Conservation (phyloP, 2,329 filamentous ascomycete genomes). For the Lanzia echinophila region DNA sequence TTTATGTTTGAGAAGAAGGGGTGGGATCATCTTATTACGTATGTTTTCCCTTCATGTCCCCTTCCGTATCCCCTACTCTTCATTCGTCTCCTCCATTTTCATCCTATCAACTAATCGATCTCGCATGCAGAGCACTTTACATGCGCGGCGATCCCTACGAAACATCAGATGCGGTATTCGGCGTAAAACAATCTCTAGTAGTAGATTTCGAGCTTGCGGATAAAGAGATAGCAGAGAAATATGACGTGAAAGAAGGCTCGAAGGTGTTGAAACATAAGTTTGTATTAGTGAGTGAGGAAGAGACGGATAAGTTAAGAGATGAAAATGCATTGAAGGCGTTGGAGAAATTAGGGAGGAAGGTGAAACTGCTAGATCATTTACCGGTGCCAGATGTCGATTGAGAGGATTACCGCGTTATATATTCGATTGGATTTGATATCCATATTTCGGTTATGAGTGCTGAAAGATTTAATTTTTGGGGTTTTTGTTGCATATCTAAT, state of each 20-base stretch:
- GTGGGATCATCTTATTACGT: conserved; percentile 79
- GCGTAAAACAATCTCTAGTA: conserved; percentile 73
- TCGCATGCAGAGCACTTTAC: conserved; percentile 57
- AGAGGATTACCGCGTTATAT: neutral
- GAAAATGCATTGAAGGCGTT: conserved; percentile 61
- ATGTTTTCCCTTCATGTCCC: conserved; percentile 39
- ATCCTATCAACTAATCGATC: neutral
- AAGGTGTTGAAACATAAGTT: conserved; percentile 67
- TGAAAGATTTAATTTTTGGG: too few relatives aligned
- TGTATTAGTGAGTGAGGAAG: conserved; percentile 63
- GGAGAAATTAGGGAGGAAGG: conserved; percentile 38
- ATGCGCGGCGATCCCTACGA: conserved; percentile 73
- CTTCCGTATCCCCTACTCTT: neutral
- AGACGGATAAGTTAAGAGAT: conserved; percentile 60
- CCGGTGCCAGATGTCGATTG: conserved; percentile 61
- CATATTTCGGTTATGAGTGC: too few relatives aligned
- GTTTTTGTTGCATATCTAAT: too few relatives aligned
- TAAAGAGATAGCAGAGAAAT: conserved; percentile 48
- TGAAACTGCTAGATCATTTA: conserved; percentile 69
- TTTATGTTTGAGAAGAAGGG: conserved; percentile 82
- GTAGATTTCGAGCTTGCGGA: conserved; percentile 52
- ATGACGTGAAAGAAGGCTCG: conserved; percentile 56
- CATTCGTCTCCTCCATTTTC: neutral
- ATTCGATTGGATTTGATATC: too few relatives aligned
- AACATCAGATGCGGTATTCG: conserved; percentile 77